Base-by-base conservation (phyloP, 208 protist genomes). In the Wallacemonas rigidus region DNA sequence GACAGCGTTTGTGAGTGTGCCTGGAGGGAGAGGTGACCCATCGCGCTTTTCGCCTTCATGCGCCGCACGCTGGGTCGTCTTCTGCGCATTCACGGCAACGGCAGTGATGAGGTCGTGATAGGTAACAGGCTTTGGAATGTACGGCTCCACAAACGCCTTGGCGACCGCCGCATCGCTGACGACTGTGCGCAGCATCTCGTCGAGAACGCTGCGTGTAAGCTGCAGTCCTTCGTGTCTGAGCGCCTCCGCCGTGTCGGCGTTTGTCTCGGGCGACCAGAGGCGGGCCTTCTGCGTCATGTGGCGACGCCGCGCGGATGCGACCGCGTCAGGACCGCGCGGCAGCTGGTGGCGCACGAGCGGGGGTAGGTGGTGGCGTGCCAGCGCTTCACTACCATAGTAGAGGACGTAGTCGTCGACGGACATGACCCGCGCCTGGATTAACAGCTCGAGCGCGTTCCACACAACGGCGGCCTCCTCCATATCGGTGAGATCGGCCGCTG, bases 391-490 rank as follows among this genome's bases (percentile, higher is more conserved):
- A 6, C 88, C 90, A 73, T 87, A 92, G 61, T 91, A 65, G 1
- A 26, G 54, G 70, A 90, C 82, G 74, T 85, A 95, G 55, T 79
- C 81, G 17, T 93, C 88, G 35, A 85, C 56, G 15, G 87, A 76
- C 80, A 97, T 89, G 11, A 95, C 67, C 45, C 83, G 81, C 40
- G 88, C 93, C 77, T 97, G 90, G 11, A 97, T 67, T 50, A 95
- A 72, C 36, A 95, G 75, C 68, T 93, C 89, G 15, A 95, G 72
- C 35, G 81, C 67, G 69, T 85, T 79, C 56, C 73, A 76, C 55
- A 83, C 45, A 8, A 84, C 77, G 45, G 81, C 48, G 9, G 40
- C 61, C 51, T 84, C 81, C 47, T 83, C 74, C 35, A 44, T 44
- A 26, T 40, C 62, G 17, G 62, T 71, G 43, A 60, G 36, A 44